Base-by-base conservation (phyloP, 2,329 filamentous ascomycete species). In the Colletotrichum eremochloae region DNA sequence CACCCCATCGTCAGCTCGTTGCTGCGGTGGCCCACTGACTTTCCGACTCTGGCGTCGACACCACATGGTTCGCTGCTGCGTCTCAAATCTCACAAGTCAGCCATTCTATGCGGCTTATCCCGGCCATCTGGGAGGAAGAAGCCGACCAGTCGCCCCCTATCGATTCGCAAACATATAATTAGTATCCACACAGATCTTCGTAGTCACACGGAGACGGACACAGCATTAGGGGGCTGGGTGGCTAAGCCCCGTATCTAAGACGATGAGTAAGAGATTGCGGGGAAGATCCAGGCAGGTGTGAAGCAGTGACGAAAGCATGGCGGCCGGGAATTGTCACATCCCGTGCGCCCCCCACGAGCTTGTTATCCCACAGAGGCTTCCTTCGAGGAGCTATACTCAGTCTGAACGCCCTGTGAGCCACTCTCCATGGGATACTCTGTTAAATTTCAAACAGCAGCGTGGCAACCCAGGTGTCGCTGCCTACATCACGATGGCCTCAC, bases 241-340 rank as follows among this genome's bases (percentile, higher is more conserved):
- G 55, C 48, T n/a, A 1, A 42, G 55, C 15, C n/a, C 12, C 55
- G 20, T 20, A 15, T 46, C 20, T n/a, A 15, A 14, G 44, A 31
- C 12, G 31, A 63, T 63, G 42, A 29, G 24, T 2, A 31, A 40
- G 46, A 62, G 29, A 12, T 24, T 63, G 66, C 50, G 50, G 57
- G 65, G 65, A 46, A 55, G 5, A 52, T 46, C 31, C 46, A 29
- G 24, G 48, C 31, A 12, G 20, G 20, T 1, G 40, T 8, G 55
- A 58, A 38, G 48, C 48, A 38, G n/a, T n/a, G 57, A 42, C 36
- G 48, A 63, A 31, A 33, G 31, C 38, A 36, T 55, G 29, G 44
- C 24, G 14, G 18, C n/a, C 44, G 48, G 64, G 46, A 55, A 67
- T n/a, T 44, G 42, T 33, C n/a, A 18, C 33, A 29, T 60, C 24